These are phyloP conservation scores for Mrakia frigida DNA, from an alignment of 768 basidiomycete genomes.

Conservation along the genomic window DNA sequence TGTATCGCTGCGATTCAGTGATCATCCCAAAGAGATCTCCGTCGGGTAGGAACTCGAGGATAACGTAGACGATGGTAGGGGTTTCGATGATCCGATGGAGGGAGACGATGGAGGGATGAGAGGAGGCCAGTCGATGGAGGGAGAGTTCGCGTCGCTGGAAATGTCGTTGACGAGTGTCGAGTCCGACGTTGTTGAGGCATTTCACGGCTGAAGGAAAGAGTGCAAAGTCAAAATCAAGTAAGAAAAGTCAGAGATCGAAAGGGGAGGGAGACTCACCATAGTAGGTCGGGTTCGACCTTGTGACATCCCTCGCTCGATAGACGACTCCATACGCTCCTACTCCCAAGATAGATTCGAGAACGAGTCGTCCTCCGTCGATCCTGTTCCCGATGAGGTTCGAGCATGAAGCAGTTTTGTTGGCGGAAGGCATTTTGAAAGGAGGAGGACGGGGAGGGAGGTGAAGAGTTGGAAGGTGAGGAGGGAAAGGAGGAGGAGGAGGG, in stretches of 20 bases:
- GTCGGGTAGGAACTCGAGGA: conserved; percentile 15
- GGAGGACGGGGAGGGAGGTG: not conserved
- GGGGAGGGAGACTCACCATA: conserved; percentile 5
- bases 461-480: not conserved
- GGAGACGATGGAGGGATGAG: conserved; percentile 58
- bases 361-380: conserved; percentile 75
- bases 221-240: not conserved
- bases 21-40: conserved; percentile 67
- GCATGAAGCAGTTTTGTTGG: conserved; percentile 23
- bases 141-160: conserved; percentile 66
- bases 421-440: conserved; percentile 19
- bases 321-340: conserved; percentile 94
- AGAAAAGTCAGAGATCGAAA: not conserved
- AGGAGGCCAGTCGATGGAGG: conserved; percentile 48
- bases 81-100: conserved; percentile 62
- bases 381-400: conserved; percentile 56
- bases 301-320: conserved; percentile 70
- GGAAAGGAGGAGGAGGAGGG: not conserved
- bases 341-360: conserved; percentile 81
- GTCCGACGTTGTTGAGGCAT: conserved; percentile 60
- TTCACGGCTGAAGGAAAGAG: conserved; percentile 64
- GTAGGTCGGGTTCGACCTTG: conserved; percentile 24
- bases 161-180: conserved; percentile 59
- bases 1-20: conserved; percentile 47
- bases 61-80: conserved; percentile 60